Percentiles rank a stretch among this genome's conserved stretches.
Conservation (phyloP, 768 basidiomycete genomes). For the Podaxis sp. region DNA sequence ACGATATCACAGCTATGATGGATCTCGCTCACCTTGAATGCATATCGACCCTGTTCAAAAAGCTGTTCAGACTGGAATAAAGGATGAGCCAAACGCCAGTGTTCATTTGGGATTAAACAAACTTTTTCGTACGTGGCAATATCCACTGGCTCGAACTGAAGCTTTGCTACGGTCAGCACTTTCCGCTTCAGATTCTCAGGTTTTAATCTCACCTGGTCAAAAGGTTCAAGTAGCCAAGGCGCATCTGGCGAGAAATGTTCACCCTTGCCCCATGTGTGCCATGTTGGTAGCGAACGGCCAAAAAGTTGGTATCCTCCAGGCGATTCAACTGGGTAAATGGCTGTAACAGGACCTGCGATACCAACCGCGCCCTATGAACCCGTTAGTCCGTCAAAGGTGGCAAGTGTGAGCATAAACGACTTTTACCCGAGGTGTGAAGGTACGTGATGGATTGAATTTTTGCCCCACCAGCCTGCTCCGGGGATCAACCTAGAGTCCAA, state of each 20-base stretch:
- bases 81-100: neutral
- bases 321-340: constrained; percentile 61
- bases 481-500: constrained; percentile 43
- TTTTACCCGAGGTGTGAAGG: constrained; percentile 56
- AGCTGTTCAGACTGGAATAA: constrained; percentile 39
- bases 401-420: neutral
- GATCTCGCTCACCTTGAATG: constrained; percentile 36
- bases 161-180: constrained; percentile 21
- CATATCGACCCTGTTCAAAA: constrained; percentile 51
- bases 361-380: constrained; percentile 57
- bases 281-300: constrained; percentile 59
- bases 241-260: constrained; percentile 36
- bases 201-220: constrained; percentile 47
- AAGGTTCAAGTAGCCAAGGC: constrained; percentile 59
- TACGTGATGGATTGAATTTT: constrained; percentile 73
- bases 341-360: constrained; percentile 61
- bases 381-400: neutral
- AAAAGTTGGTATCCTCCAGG: constrained; percentile 66
- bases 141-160: constrained; percentile 45
- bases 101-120: neutral
- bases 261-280: constrained; percentile 61
- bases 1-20: constrained; percentile 8
- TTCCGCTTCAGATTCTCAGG: neutral
- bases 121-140: constrained; percentile 49
- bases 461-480: constrained; percentile 57